These are phyloP conservation scores for Torulaspora delbrueckii DNA, from an alignment of 805 yeast species.

Conservation along the genomic window DNA sequence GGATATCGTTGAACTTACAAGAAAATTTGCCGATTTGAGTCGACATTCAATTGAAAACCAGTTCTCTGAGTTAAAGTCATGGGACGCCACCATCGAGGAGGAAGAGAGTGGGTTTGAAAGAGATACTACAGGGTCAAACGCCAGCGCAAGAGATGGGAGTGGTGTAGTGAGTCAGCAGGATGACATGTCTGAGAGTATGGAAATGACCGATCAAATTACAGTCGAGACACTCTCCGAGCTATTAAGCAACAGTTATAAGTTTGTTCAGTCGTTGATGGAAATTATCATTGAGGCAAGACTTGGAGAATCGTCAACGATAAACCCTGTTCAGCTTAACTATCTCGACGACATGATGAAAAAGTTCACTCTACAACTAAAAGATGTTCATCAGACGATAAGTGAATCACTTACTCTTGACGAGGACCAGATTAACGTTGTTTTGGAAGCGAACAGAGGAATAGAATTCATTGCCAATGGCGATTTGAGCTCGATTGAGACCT, in stretches of 20 bases:
- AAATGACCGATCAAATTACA: constrained; percentile 29
- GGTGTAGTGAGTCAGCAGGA: constrained; percentile 15
- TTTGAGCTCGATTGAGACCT: constrained; percentile 9
- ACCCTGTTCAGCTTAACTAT: constrained; percentile 21
- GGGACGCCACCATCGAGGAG: neutral
- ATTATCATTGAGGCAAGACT: constrained; percentile 14
- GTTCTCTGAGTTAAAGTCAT: constrained; percentile 17
- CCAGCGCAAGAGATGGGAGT: constrained; percentile 14
- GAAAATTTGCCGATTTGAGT: constrained; percentile 17
- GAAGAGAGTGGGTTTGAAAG: neutral
- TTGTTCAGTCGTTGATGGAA: constrained; percentile 21
- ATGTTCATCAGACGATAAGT: constrained; percentile 10
- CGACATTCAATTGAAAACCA: constrained; percentile 17
- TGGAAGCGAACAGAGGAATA: constrained; percentile 17
- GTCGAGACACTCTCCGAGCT: constrained; percentile 24
- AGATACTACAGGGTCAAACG: neutral
- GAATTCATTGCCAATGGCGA: constrained; percentile 10
- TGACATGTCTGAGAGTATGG: constrained; percentile 19
- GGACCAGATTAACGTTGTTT: constrained; percentile 14
- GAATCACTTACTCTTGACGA: constrained; percentile 1
- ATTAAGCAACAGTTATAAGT: constrained; percentile 19
- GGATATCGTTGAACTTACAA: constrained; percentile 15
- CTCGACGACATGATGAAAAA: constrained; percentile 18
- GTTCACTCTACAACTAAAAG: constrained; percentile 19
- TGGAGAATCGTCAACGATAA: constrained; percentile 8